Base-by-base conservation (phyloP, 2,329 filamentous ascomycete genomes). In the Phyllosticta ampelicida region DNA sequence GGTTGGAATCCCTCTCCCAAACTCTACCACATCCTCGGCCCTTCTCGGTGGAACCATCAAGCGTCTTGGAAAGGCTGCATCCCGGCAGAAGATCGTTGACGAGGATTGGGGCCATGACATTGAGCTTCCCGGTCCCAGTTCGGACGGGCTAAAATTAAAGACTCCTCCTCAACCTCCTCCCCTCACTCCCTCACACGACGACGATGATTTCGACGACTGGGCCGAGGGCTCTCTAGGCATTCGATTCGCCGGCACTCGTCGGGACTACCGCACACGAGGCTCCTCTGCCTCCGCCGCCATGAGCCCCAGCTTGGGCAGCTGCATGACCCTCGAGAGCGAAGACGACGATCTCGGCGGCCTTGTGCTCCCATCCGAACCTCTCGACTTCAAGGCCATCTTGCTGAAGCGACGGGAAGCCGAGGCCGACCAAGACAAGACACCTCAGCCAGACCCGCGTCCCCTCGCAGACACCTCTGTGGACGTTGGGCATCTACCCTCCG, bases 171-270 rank as follows among this genome's bases (percentile, higher is more conserved):
- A 53, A 28, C 60, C 80, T 79, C 36, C 36, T 44, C 62, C 74
- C 76, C 54, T 72, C 77, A 60, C 68, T 54, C 69, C 68, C 13
- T 66, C 67, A 26, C 60, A 62, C 16, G 58, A 55, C 19, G 52
- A 68, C 58, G 74, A 77, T 49, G 71, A 76, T 55, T 89, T 95
- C 55, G 91, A 96, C 62, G 91, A 87, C 61, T 85, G 96, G 68
- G 95, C 92, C 87, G 89, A 87, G 55, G 94, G 97, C 73, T 96
- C 91, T 70, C 78, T 96, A 60, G 90, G 92, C 48, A 95, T 92
- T 51, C 83, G 92, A 59, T 92, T 91, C 73, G 91, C 88, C 48
- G 92, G 92, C 51, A 96, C 90, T 13, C 82, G 85, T 63, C 84
- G 89, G 65, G 89, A 92, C 66, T 81, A 80, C n/a, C 84, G 83